Evolutionary conservation across 768 basidiomycete genomes (phyloP).

Genomic region (Boletus sensibilis): DNA sequence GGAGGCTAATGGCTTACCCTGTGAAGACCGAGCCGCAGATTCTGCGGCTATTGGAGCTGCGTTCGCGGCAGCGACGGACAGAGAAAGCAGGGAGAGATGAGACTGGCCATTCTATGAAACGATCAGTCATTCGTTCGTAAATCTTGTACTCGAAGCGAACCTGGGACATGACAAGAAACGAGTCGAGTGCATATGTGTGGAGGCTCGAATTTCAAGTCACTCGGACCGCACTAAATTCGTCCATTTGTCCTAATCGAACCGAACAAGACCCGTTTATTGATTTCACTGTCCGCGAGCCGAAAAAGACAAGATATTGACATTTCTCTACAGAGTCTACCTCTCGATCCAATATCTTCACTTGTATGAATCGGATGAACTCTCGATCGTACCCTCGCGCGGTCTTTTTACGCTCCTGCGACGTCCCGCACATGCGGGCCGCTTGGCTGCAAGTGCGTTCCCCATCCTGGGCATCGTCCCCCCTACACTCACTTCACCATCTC

Average conservation of each 20-base stretch:
- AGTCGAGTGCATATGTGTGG: slow-evolving; percentile 8
- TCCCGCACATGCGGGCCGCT: too few species aligned
- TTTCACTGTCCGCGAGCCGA: not conserved
- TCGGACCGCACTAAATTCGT: slow-evolving; percentile 28
- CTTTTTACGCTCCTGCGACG: not conserved
- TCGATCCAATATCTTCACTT: too few species aligned
- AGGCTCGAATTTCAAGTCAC: slow-evolving; percentile 21
- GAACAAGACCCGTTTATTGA: slow-evolving; percentile 5
- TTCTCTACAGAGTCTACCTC: too few species aligned
- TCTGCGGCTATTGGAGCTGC: slow-evolving; percentile 46
- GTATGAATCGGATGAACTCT: too few species aligned
- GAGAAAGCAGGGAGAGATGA: slow-evolving; percentile 56
- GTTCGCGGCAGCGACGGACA: slow-evolving; percentile 60
- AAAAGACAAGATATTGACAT: not conserved
- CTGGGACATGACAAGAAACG: slow-evolving; percentile 22
- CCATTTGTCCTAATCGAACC: slow-evolving; percentile 3
- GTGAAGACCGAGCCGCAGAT: slow-evolving; percentile 11
- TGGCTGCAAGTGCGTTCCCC: too few species aligned
- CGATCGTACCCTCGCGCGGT: not conserved
- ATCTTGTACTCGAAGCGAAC: slow-evolving; percentile 3
- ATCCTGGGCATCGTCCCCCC: too few species aligned
- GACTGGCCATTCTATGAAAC: slow-evolving; percentile 10
- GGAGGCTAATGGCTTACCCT: slow-evolving; percentile 17
- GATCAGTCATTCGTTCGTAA: not conserved
- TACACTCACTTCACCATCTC: too few species aligned